Evolutionary conservation across 306 rosid species (phyloP), one percentile per base, ranked within the genome.

Genomic region (Cicer bijugum): DNA sequence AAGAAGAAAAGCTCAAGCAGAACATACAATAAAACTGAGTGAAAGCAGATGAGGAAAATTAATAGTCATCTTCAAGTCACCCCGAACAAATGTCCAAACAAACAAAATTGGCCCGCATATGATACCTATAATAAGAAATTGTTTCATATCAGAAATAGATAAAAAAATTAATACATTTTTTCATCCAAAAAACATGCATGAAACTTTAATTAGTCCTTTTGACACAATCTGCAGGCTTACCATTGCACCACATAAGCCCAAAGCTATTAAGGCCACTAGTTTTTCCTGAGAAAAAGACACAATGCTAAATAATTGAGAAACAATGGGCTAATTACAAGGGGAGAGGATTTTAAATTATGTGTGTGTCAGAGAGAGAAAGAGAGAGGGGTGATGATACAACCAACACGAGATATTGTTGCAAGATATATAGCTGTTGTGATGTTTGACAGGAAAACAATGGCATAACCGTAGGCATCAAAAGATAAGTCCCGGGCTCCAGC

Each of bases 201-300:
- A 19, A 48, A 12, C 45, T 56, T 42, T 17, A 75, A 56, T 71
- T 45, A 39, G 55, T 9, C 58, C 16, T 40, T 40, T 53, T 65
- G 75, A 20, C 19, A n/a, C 73, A 71, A 82, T 80, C 44, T 28
- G 45, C 71, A 72, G 28, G 67, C 82, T 72, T 83, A 89, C 96
- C 92, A 6, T 91, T 91, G 84, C 96, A 91, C 97, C 97, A 89
- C 96, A 91, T 91, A 51, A 91, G 97, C 69, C 96, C 96, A 84
- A 88, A 91, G 87, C 96, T 91, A 79, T 88, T 91, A 45, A 91
- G 91, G 43, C 97, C 97, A 72, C 96, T 86, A 46, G 90, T 82
- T 85, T 89, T 91, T 66, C 97, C 97, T 89, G 85, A 47, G 23
- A 80, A 51, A 64, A 70, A 82, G 53, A 39, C 33, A 75, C 16